A percentile compares a stretch with the other conserved stretches of the same genome.
phyloP scores from a whole-genome alignment of 2,329 filamentous ascomycete genomes.

The Alternaria infectoria region DNA sequence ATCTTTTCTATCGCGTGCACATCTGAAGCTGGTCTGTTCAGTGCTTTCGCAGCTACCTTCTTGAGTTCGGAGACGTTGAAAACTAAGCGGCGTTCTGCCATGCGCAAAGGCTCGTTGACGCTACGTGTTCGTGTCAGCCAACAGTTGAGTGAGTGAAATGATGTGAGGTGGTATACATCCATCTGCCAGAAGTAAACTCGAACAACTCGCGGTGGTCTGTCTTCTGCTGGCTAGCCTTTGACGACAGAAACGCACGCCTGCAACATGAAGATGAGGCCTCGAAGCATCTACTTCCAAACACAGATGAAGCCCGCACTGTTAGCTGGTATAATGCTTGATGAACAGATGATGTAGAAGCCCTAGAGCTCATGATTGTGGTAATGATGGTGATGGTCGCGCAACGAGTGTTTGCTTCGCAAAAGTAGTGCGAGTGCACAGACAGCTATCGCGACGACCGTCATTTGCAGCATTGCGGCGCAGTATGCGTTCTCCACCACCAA shows the following conservation, averaged over 20 bases:
- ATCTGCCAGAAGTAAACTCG: constrained; percentile 37
- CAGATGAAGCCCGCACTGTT: not conserved
- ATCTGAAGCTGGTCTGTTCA: constrained; percentile 21
- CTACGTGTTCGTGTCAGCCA: not conserved
- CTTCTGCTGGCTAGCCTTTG: not conserved
- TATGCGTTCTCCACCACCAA: not conserved
- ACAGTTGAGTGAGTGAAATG: not conserved
- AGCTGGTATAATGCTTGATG: not conserved
- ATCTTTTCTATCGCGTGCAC: constrained; percentile 38
- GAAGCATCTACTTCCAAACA: not conserved
- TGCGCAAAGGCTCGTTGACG: constrained; percentile 30
- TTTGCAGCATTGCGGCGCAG: not conserved
- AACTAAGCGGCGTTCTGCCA: constrained; percentile 21
- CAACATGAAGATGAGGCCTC: not conserved
- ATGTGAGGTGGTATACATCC: constrained; percentile 24
- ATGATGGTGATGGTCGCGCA: not conserved
- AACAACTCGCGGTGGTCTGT: constrained; percentile 21
- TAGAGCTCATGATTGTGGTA: not conserved
- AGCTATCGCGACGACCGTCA: not conserved
- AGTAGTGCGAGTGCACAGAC: not conserved
- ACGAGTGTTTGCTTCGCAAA: not conserved
- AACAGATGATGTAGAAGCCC: not conserved
- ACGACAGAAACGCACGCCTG: not conserved
- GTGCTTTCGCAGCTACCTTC: constrained; percentile 23
- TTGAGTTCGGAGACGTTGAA: constrained; percentile 32